Conservation (phyloP, 345 rosid species). For the Acer saccharum region DNA sequence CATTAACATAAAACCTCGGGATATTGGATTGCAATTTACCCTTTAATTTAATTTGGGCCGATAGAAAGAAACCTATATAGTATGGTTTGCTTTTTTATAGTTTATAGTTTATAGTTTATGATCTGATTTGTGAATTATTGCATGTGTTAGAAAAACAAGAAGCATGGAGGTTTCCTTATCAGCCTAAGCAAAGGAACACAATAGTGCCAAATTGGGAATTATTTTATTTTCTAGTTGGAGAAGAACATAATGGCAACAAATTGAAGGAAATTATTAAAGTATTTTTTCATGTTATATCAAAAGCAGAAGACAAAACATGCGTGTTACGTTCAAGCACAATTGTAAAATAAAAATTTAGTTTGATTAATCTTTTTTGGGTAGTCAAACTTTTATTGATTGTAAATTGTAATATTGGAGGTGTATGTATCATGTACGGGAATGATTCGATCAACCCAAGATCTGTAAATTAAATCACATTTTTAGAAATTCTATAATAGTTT, state of each 20-base stretch:
- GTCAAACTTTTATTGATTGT: background rate
- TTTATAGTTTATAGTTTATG: background rate
- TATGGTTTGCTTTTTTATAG: background rate
- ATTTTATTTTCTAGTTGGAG: background rate
- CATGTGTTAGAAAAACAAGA: background rate
- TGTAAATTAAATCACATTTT: background rate
- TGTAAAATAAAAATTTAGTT: background rate
- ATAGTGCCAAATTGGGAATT: background rate
- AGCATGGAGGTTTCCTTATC: background rate
- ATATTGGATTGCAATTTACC: too few relatives aligned
- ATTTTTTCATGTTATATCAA: background rate
- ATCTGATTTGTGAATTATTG: slow-evolving; percentile 11
- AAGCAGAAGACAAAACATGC: background rate
- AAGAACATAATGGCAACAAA: background rate
- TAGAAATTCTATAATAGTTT: too few relatives aligned
- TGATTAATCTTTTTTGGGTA: background rate
- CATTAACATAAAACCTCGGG: too few relatives aligned
- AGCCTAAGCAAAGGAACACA: slow-evolving; percentile 2
- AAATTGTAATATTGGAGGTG: too few relatives aligned
- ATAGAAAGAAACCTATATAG: background rate
- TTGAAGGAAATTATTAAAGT: background rate
- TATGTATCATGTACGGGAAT: too few relatives aligned
- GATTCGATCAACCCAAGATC: background rate
- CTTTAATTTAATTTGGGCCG: background rate
- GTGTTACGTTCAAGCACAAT: background rate